Evolutionary conservation across 768 basidiomycete species (phyloP), one percentile per base, ranked within the genome.

Genomic region (Agrocybe pediades): DNA sequence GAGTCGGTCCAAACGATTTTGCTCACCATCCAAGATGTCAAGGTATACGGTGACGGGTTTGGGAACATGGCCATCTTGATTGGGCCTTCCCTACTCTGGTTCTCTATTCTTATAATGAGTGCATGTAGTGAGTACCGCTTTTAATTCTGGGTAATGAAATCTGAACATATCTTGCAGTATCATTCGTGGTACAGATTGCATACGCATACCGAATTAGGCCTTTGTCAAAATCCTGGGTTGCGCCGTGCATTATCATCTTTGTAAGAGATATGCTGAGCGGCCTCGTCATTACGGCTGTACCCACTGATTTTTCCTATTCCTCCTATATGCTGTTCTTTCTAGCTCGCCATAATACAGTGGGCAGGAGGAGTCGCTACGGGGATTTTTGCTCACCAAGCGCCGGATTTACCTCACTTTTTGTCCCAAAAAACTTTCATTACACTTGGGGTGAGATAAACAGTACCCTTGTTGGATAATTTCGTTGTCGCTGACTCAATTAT

Each of bases 161-260:
- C n/a, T 7, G 20, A 21, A 11, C 17, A 9, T 3, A 23, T 21
- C 3, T n/a, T n/a, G n/a, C 41, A 69, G 68, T 65, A 11, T 59
- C 59, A 13, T 66, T 64, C 46, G 61, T 63, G 13, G 65, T 66
- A 9, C 66, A 68, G 49, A 54, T 63, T 39, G 64, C 60, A 25
- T 69, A 65, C 59, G 66, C 66, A 27, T 66, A 69, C 40, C 60
- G 68, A 11, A 62, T 69, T n/a, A 56, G 53, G 23, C 52, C 68
- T 13, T 56, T 68, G 17, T 65, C 65, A 3, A 49, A 50, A 58
- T 62, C 55, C 2, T 42, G 42, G 8, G 16, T 26, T 11, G 8
- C 8, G 27, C 41, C 47, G 13, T 29, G 20, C 9, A 6, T 44
- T 6, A 44, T 44, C 24, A 15, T 44, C 8, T n/a, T 44, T 2